Evolutionary conservation across 179 eudicot genomes (phyloP), one percentile per base, ranked within the genome.

Genomic region (Heliamphora pulchella): DNA sequence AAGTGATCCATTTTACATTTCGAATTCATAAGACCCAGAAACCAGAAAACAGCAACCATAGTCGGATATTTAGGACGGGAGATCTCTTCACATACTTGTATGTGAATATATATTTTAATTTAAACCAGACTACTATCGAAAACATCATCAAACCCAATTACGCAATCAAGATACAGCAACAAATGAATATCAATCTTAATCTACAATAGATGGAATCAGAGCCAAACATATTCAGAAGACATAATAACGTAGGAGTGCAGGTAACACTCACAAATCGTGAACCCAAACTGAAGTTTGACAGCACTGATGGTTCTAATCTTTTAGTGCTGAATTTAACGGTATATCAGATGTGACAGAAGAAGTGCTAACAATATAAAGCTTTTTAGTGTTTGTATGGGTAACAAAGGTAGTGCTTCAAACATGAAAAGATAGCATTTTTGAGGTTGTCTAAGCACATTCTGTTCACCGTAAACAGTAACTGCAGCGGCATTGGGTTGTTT

Each of bases 141-240:
- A 68, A 10, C 4, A 68, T 68, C 51, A 68, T 13, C 72, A 68
- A 73, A 73, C 53, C 76, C 9, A 73, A 17, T 53, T 20, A 73
- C 17, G 10, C 76, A 31, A 73, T 11, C 11, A 53, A 22, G 59
- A 51, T 11, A 73, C 8, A 51, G n/a, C 76, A 53, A 53, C 15
- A 73, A 51, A 54, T 22, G 17, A 68, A 13, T 5, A 20, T 6
- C 44, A 20, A 64, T 31, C 3, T 31, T 44, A 22, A 9, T 8
- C 69, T 61, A 6, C 65, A 61, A 61, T 61, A 61, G 65, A 61
- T 61, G 3, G 65, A 61, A 61, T 18, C 5, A 61, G 1, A 17
- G 65, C 41, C 22, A 64, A 22, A 64, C 69, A 64, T 22, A 22
- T 64, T 64, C 41, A 64, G 13, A 7, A 64, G 69, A 22, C 69